Evolutionary conservation across 2,329 filamentous ascomycete species (phyloP).

Genomic region (Erysiphe neolycopersici): DNA sequence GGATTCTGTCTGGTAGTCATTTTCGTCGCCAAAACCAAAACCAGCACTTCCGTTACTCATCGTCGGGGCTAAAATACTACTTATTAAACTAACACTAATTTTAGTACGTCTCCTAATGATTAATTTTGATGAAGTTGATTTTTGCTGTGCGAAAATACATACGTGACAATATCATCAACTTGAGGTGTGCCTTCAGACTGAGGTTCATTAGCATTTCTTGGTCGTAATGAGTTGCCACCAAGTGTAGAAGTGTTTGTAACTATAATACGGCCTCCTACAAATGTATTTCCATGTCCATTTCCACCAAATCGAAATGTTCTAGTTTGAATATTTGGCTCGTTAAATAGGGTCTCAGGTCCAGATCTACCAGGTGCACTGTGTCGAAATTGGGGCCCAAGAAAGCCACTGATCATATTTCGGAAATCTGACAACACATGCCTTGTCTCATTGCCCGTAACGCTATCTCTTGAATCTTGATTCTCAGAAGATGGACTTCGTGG

Average conservation of each 20-base stretch:
- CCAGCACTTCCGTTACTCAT: neutral
- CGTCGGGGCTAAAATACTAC: slow-evolving; percentile 9
- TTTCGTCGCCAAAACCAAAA: neutral
- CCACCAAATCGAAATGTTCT: slow-evolving; percentile 2
- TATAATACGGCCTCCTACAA: slow-evolving; percentile 8
- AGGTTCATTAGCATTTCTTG: slow-evolving; percentile 23
- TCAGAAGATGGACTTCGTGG: neutral
- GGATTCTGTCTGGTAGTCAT: slow-evolving; percentile 2
- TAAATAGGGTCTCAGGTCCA: slow-evolving; percentile 10
- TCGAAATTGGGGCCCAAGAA: slow-evolving; percentile 15
- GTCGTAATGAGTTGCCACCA: slow-evolving; percentile 8
- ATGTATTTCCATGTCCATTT: slow-evolving; percentile 4
- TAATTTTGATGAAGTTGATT: neutral
- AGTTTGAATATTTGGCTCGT: slow-evolving; percentile 3
- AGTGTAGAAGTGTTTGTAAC: slow-evolving; percentile 13
- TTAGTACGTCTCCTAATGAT: neutral
- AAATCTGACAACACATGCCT: slow-evolving; percentile 14
- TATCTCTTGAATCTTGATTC: neutral
- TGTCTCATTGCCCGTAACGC: slow-evolving; percentile 4
- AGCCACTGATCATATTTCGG: slow-evolving; percentile 19
- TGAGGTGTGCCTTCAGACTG: slow-evolving; percentile 20
- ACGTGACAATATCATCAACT: slow-evolving; percentile 21
- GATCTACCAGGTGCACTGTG: slow-evolving; percentile 11
- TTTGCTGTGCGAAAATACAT: slow-evolving; percentile 9
- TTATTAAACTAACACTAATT: slow-evolving; percentile 7